These are phyloP conservation scores for Oligophagozyma castellii DNA, from an alignment of 1,139 yeast species.

Conservation along the genomic window DNA sequence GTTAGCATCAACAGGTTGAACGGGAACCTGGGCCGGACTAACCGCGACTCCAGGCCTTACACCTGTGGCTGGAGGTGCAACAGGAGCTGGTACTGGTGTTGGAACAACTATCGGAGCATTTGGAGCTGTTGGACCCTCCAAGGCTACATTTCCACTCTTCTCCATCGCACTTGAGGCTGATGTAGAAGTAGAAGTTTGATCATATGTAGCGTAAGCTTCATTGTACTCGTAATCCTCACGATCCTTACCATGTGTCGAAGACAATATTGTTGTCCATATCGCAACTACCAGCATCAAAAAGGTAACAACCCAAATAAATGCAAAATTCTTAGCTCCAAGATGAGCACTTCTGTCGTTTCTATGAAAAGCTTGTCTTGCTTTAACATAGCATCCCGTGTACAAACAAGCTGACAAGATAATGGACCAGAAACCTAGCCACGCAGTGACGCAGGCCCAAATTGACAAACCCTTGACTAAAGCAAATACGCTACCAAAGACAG, in stretches of 20 bases:
- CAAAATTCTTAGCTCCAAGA: slow-evolving; percentile 47
- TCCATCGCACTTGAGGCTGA: slow-evolving; percentile 1
- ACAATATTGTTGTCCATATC: slow-evolving; percentile 11
- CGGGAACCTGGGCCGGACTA: background rate
- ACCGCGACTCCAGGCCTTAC: background rate
- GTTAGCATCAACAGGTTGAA: no score
- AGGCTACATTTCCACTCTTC: no score
- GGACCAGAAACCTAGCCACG: slow-evolving; percentile 38
- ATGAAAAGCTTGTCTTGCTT: slow-evolving; percentile 44
- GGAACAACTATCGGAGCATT: slow-evolving; percentile 2
- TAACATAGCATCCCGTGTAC: slow-evolving; percentile 50
- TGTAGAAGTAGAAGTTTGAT: slow-evolving; percentile 4
- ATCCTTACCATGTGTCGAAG: slow-evolving; percentile 5
- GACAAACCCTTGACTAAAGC: slow-evolving; percentile 25
- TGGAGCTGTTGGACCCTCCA: background rate
- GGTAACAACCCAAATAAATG: slow-evolving; percentile 50
- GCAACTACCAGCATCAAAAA: slow-evolving; percentile 31
- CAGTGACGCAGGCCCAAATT: slow-evolving; percentile 24
- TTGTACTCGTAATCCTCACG: background rate
- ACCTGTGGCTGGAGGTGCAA: background rate
- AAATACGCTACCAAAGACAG: slow-evolving; percentile 18
- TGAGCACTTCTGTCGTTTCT: slow-evolving; percentile 33
- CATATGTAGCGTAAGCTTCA: slow-evolving; percentile 1
- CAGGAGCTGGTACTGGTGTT: slow-evolving; percentile 1
- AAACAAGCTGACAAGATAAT: slow-evolving; percentile 44